A percentile compares a stretch with the other conserved stretches of the same genome.
phyloP scores from a whole-genome alignment of 768 basidiomycete species.

The Rossbeevera mucosa region DNA sequence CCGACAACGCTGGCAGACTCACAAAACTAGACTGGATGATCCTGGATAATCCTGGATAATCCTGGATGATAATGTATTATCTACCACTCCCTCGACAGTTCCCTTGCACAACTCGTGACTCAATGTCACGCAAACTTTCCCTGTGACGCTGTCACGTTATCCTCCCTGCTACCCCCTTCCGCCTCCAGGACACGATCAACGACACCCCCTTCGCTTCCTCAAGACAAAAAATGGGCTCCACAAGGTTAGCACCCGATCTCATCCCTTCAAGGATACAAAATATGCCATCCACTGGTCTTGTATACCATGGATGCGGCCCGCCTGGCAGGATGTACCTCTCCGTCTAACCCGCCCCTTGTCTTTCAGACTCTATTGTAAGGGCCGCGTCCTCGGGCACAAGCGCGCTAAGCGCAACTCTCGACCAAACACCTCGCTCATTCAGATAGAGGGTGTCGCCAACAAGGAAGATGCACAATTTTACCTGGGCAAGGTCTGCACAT shows the following conservation, averaged over 20 bases:
- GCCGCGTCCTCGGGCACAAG: constrained; percentile 97
- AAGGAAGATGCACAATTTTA: constrained; percentile 97
- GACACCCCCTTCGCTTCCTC: constrained; percentile 21
- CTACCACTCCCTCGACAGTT: no score
- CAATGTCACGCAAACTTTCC: constrained; percentile 14
- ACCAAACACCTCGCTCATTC: constrained; percentile 93
- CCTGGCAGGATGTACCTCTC: constrained; percentile 10
- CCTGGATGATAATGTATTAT: no score
- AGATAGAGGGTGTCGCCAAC: constrained; percentile 92
- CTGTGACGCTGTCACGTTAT: constrained; percentile 30
- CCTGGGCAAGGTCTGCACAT: constrained; percentile 83
- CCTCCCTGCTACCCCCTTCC: constrained; percentile 3
- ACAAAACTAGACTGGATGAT: no score
- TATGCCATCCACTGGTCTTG: neutral
- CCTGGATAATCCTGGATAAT: no score
- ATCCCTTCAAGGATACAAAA: neutral
- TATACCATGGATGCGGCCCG: constrained; percentile 15
- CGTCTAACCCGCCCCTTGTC: neutral
- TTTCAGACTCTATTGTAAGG: constrained; percentile 88
- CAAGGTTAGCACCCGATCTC: constrained; percentile 54
- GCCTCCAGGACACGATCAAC: constrained; percentile 23
- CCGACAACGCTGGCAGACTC: constrained; percentile 15
- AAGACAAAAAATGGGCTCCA: constrained; percentile 67
- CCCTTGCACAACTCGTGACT: no score
- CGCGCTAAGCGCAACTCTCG: constrained; percentile 95